Conservation (phyloP, 805 yeast genomes). For the Tetrapisispora fleetii region DNA sequence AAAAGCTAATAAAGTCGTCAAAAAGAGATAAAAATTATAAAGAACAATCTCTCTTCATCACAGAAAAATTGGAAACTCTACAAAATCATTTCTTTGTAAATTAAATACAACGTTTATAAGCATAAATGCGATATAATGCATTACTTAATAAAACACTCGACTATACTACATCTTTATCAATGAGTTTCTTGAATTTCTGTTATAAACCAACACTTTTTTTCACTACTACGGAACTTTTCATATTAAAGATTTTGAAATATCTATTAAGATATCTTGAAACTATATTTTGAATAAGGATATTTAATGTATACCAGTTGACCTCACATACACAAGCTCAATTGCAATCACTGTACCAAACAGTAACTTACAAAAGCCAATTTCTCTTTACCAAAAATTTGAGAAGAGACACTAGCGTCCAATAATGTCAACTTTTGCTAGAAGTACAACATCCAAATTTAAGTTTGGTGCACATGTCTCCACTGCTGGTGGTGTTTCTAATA, state of each 20-base stretch:
- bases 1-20: constrained; percentile 20
- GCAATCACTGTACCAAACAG: no score
- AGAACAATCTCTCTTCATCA: neutral
- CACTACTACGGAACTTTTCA: neutral
- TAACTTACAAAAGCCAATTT: no score
- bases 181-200: neutral
- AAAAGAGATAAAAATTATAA: constrained; percentile 10
- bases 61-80: neutral
- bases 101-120: neutral
- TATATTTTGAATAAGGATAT: no score
- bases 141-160: no score
- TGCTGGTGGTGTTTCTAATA: constrained; percentile 68
- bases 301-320: no score
- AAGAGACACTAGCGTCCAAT: neutral
- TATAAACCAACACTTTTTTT: no score
- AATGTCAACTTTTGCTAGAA: constrained; percentile 27
- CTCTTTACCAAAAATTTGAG: no score
- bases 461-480: constrained; percentile 88
- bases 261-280: no score
- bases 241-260: neutral
- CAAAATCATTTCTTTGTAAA: neutral
- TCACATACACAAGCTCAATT: no score
- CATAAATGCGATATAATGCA: neutral
- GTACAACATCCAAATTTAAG: constrained; percentile 38
- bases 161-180: neutral